A percentile compares a stretch with the other conserved stretches of the same genome.
These are phyloP conservation scores for Pholiota microspora DNA, from an alignment of 768 basidiomycete genomes.

Conservation along the genomic window DNA sequence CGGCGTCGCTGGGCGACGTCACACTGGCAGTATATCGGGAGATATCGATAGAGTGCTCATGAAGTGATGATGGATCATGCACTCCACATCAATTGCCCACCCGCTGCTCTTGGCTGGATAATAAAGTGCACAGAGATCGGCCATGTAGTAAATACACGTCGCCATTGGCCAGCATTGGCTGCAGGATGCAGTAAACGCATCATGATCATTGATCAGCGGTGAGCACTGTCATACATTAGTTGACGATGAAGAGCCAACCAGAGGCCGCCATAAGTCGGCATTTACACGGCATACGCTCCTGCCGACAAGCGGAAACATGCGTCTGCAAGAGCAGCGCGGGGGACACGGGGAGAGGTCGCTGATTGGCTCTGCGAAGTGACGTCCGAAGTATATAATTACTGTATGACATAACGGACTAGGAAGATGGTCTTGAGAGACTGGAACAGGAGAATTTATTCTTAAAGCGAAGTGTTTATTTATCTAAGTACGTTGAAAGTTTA, in stretches of 20 bases:
- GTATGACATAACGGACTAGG: too few relatives aligned
- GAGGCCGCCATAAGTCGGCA: background rate
- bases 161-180: background rate
- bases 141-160: background rate
- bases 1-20: too few relatives aligned
- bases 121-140: background rate
- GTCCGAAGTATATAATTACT: background rate
- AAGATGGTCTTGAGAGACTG: too few relatives aligned
- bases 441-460: too few relatives aligned
- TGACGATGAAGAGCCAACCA: background rate
- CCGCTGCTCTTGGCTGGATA: too few relatives aligned
- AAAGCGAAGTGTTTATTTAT: too few relatives aligned
- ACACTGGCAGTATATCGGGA: too few relatives aligned
- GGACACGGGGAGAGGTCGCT: background rate
- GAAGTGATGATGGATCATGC: too few relatives aligned
- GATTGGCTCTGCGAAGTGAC: background rate
- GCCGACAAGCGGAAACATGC: too few relatives aligned
- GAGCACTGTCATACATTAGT: too few relatives aligned
- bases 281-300: background rate
- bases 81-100: too few relatives aligned
- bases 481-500: background rate
- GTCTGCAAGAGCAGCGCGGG: background rate
- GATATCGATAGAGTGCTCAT: too few relatives aligned
- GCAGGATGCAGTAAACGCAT: background rate
- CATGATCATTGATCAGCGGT: background rate